phyloP scores from a whole-genome alignment of 1,284 basidiomycete species.

The Ceratobasidium sp. region DNA sequence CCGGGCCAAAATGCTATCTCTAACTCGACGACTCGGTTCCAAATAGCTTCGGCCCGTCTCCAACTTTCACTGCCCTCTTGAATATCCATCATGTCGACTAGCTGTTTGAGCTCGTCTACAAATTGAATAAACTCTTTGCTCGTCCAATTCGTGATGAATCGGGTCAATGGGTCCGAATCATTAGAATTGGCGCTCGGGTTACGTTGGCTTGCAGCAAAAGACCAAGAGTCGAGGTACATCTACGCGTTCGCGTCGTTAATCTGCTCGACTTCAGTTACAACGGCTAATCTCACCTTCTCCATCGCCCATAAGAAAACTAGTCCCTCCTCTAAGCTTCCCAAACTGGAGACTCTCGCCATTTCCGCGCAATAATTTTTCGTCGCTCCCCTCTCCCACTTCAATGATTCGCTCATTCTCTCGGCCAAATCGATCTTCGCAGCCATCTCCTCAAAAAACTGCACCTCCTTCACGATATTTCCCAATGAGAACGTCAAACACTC shows the following conservation, averaged over 20 bases:
- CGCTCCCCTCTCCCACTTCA: constrained; percentile 70
- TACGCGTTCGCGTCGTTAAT: constrained; percentile 46
- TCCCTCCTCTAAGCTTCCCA: constrained; percentile 70
- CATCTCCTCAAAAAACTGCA: constrained; percentile 71
- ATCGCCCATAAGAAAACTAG: constrained; percentile 82
- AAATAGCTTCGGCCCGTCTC: constrained; percentile 67
- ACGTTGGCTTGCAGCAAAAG: constrained; percentile 50
- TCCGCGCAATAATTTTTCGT: constrained; percentile 79
- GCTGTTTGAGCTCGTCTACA: constrained; percentile 66
- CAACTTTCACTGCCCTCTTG: constrained; percentile 60
- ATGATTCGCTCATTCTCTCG: no score
- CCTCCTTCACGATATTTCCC: constrained; percentile 71
- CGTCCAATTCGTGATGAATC: constrained; percentile 77
- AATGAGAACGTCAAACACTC: constrained; percentile 66
- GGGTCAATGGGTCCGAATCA: constrained; percentile 62
- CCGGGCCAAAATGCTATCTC: constrained; percentile 73
- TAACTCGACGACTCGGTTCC: constrained; percentile 70
- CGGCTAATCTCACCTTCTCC: constrained; percentile 69
- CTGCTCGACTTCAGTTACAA: constrained; percentile 23
- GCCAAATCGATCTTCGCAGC: constrained; percentile 61
- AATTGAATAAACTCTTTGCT: constrained; percentile 71
- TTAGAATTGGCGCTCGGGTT: constrained; percentile 49
- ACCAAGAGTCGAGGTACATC: constrained; percentile 77
- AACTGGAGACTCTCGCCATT: constrained; percentile 68
- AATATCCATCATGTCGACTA: constrained; percentile 68